phyloP scores from a whole-genome alignment of 148 eudicot genomes.

The Rheum nobile region DNA sequence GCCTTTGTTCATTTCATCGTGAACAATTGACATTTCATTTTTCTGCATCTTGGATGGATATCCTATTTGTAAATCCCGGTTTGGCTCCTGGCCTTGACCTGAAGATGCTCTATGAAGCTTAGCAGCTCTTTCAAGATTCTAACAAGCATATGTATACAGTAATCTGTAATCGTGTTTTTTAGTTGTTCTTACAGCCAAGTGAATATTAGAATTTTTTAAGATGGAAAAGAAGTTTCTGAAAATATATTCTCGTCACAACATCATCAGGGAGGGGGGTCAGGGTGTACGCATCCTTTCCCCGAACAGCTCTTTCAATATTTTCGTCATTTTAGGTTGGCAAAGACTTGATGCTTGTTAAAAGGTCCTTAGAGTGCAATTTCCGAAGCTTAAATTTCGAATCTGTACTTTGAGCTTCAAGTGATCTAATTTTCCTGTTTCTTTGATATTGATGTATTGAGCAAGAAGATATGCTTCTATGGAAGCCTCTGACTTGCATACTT shows the following conservation, averaged over 20 bases:
- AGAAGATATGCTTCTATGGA: neutral
- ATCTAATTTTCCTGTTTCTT: neutral
- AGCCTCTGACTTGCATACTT: neutral
- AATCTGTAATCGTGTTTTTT: neutral
- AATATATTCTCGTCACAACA: neutral
- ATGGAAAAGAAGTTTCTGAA: neutral
- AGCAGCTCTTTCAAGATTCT: neutral
- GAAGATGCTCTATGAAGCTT: neutral
- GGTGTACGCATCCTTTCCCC: too few relatives aligned
- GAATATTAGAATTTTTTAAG: neutral
- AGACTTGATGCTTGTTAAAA: neutral
- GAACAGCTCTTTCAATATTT: too few relatives aligned
- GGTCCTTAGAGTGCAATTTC: neutral
- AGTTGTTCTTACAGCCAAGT: neutral
- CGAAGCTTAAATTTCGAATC: neutral
- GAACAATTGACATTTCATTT: neutral
- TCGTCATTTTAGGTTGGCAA: neutral
- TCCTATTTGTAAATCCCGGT: neutral
- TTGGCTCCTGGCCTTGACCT: neutral
- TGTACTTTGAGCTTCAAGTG: neutral
- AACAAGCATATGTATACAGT: neutral
- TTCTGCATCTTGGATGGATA: neutral
- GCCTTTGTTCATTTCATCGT: neutral
- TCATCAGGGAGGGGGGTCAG: too few relatives aligned
- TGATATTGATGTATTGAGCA: neutral